Percentiles rank a stretch among this genome's conserved stretches.
Conservation (phyloP, 108 stramenopile genomes). For the Pseudonitzschia multistriata region DNA sequence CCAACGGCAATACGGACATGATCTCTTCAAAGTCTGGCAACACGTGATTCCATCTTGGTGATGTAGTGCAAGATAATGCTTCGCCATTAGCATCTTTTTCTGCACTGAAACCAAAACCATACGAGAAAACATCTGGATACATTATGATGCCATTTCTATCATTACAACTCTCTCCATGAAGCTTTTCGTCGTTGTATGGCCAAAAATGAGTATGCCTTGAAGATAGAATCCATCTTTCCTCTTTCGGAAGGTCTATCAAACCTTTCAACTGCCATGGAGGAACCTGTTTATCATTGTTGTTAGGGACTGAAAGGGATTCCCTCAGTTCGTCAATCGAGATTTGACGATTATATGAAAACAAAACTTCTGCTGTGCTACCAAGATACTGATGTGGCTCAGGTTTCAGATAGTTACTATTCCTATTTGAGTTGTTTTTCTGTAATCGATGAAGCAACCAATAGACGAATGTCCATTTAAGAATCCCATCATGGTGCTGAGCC, state of each 20-base stretch:
- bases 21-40: slow-evolving; percentile 22
- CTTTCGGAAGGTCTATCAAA: slow-evolving; percentile 28
- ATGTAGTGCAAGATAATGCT: slow-evolving; percentile 1
- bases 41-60: slow-evolving; percentile 39
- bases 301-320: slow-evolving; percentile 48
- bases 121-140: slow-evolving; percentile 40
- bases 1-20: slow-evolving; percentile 47
- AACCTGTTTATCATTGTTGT: slow-evolving; percentile 23
- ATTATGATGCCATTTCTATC: slow-evolving; percentile 13
- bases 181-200: slow-evolving; percentile 24
- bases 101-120: slow-evolving; percentile 22
- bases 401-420: slow-evolving; percentile 21
- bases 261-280: slow-evolving; percentile 10
- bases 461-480: slow-evolving; percentile 74
- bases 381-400: slow-evolving; percentile 65
- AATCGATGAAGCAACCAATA: slow-evolving; percentile 46
- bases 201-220: slow-evolving; percentile 41
- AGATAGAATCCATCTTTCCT: slow-evolving; percentile 26
- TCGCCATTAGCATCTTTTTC: slow-evolving; percentile 20
- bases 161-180: background rate
- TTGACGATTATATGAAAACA: slow-evolving; percentile 42
- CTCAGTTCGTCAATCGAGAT: slow-evolving; percentile 41
- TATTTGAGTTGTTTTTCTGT: slow-evolving; percentile 27
- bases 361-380: slow-evolving; percentile 42
- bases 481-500: slow-evolving; percentile 39